Percentiles rank a stretch among this genome's conserved stretches.
Evolutionary conservation across 371 early-diverging fungal species (phyloP).

Genomic region (Nematocida displodere): DNA sequence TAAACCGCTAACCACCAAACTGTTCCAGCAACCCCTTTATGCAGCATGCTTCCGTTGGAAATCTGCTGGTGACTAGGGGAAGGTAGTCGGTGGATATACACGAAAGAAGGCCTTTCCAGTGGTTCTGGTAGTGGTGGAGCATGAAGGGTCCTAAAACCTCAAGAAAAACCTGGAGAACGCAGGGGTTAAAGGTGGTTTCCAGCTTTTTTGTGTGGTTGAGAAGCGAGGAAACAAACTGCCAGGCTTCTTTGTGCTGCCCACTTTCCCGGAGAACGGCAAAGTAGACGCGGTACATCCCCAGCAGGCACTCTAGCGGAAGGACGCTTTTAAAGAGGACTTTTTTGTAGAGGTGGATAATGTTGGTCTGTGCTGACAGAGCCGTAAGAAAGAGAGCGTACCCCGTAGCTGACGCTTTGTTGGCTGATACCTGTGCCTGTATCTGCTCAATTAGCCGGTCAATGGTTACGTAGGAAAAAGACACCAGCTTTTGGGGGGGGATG

Average conservation of each 20-base stretch:
- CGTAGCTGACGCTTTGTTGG: conserved; percentile 45
- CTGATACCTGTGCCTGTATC: conserved; percentile 53
- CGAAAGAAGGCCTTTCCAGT: not conserved
- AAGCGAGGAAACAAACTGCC: conserved; percentile 53
- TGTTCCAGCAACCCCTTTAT: not conserved
- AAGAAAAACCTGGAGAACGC: conserved; percentile 22
- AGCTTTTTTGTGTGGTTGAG: conserved; percentile 46
- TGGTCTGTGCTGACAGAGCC: conserved; percentile 26
- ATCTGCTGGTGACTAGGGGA: not conserved
- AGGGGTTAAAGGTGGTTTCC: conserved; percentile 19
- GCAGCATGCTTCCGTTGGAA: not conserved
- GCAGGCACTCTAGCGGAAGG: conserved; percentile 24
- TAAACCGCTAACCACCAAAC: not conserved
- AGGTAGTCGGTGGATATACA: conserved; percentile 7
- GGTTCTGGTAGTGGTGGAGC: not conserved
- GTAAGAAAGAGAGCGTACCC: conserved; percentile 41
- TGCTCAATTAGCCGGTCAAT: conserved; percentile 53
- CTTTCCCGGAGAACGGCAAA: conserved; percentile 46
- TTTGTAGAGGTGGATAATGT: not conserved
- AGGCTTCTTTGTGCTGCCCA: conserved; percentile 43
- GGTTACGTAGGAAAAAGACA: conserved; percentile 51
- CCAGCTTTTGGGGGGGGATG: not conserved
- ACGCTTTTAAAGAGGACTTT: conserved; percentile 22
- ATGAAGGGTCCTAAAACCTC: conserved; percentile 8
- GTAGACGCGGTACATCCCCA: conserved; percentile 56